Evolutionary conservation across 805 yeast genomes (phyloP), one percentile per base, ranked within the genome.

Genomic region (Metschnikowia cubensis): DNA sequence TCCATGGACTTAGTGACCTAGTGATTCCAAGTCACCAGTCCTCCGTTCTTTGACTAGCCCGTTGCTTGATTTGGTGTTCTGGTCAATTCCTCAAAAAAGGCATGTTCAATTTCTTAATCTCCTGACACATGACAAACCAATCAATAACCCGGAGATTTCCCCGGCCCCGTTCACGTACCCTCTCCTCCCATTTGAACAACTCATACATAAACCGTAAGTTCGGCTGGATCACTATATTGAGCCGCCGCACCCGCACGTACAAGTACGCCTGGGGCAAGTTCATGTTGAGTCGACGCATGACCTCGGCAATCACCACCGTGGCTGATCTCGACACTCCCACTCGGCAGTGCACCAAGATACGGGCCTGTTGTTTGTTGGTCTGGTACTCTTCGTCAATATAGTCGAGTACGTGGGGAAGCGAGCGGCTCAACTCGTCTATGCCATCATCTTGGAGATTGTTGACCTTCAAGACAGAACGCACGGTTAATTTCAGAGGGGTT

Each of bases 281-380:
- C 48, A 89, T 70, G 14, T 79, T 69, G 47, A 87, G 68, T 37
- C 96, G 69, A 57, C 81, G 80, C 96, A 92, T 91, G 35, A 89
- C 92, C 63, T 90, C 97, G 1, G 97, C 97, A 57, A 92, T 92
- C 58, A 95, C 92, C 10, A 92, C 95, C 0, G 97, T 89, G 0
- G 97, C 98, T 2, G 96, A 88, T 49, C 98, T 73, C 0, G 96
- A 88, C 3, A 92, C 98, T 0, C 98, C 98, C 43, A 89, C 97
- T 62, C 96, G 87, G 60, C 98, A 92, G 65, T 92, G 98, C 10
- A 92, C 91, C 52, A 92, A 72, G 17, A 72, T 70, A 56, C 64
- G 58, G 20, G 58, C 51, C 11, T 41, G 37, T 1, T 56, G 58
- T 11, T 45, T 39, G 6, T 53, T 42, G 13, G 29, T 38, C 6